Base-by-base conservation (phyloP, 2,329 filamentous ascomycete genomes). In the Penicillium sp. region DNA sequence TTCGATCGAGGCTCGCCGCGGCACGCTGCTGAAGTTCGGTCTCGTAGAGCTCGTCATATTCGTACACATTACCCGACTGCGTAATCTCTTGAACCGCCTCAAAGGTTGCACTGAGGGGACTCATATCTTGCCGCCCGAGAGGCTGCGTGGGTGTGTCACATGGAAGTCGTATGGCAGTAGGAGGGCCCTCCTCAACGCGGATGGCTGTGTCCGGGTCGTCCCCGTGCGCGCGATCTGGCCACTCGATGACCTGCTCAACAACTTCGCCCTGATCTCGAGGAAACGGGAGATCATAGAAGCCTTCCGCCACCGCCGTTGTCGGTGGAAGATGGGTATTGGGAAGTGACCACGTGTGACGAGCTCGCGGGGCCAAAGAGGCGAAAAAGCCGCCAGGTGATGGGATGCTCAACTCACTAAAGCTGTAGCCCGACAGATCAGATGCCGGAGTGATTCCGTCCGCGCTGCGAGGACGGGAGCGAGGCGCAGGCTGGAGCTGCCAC, bases 321-420 rank as follows among this genome's bases (percentile, higher is more conserved):
- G 90, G 90, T 6, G 80, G 76, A 9, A 78, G 76, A 18, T 77
- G 75, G 56, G 68, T 72, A 27, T 72, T 71, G 9, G 78, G 75
- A 50, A 84, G 73, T 61, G 88, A 83, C 91, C 91, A 97, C 9
- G 90, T 93, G 61, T 84, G 83, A 45, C 90, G 82, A 34, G 85
- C 83, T 45, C 82, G 80, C 3, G 85, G 81, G 34, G 86, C 88
- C 27, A 96, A 78, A 0, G 86, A 89, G 2, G 88, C 88, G 69
- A 96, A 96, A 76, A 96, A 96, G 1, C 86, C 89, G 26, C 88
- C 86, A 0, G 91, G 91, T 0, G 91, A 96, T 5, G 90, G 91
- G 32, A 97, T 90, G 26, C 90, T 90, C 18, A 96, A 78, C 50
- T 81, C 83, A 18, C 87, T 90, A 53, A 96, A 78, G 35, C 84